phyloP scores from a whole-genome alignment of 805 yeast genomes.

The Wickerhamiella hasegawae region DNA sequence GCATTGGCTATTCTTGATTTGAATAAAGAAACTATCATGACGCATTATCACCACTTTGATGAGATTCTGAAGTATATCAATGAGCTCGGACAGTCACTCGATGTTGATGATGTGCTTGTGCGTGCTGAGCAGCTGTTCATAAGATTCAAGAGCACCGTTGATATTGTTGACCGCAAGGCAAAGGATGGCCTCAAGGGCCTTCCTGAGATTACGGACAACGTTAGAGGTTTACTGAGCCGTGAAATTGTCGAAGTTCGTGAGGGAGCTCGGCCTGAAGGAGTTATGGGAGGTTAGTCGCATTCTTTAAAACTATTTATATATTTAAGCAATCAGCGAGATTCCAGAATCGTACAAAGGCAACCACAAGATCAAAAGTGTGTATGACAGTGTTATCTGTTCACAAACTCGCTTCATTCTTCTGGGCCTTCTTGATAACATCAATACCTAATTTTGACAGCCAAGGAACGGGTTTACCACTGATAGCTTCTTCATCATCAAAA shows the following conservation, averaged over 20 bases:
- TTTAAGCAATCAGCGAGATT: neutral
- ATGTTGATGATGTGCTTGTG: conserved; percentile 61
- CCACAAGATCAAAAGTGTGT: too few species aligned
- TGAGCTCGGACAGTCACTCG: conserved; percentile 64
- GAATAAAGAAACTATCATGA: conserved; percentile 60
- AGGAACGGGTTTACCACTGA: too few species aligned
- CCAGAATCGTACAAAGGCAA: too few species aligned
- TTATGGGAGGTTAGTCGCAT: conserved; percentile 21
- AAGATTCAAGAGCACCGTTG: conserved; percentile 65
- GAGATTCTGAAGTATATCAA: conserved; percentile 87
- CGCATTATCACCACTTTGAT: conserved; percentile 64
- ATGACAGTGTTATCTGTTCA: too few species aligned
- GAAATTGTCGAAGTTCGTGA: conserved; percentile 54
- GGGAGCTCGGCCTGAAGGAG: conserved; percentile 22
- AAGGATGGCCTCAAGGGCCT: conserved; percentile 13
- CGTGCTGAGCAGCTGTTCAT: conserved; percentile 73
- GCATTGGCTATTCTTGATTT: conserved; percentile 83
- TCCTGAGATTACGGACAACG: conserved; percentile 28
- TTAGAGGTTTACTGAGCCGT: conserved; percentile 44
- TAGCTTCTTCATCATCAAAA: too few species aligned
- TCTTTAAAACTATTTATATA: neutral
- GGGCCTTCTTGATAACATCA: too few species aligned
- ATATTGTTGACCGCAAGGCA: conserved; percentile 41
- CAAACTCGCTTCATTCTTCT: too few species aligned
- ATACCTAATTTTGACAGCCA: too few species aligned